These are phyloP conservation scores for Areca catechu DNA, from an alignment of 176 grass and related monocot genomes.

Conservation along the genomic window DNA sequence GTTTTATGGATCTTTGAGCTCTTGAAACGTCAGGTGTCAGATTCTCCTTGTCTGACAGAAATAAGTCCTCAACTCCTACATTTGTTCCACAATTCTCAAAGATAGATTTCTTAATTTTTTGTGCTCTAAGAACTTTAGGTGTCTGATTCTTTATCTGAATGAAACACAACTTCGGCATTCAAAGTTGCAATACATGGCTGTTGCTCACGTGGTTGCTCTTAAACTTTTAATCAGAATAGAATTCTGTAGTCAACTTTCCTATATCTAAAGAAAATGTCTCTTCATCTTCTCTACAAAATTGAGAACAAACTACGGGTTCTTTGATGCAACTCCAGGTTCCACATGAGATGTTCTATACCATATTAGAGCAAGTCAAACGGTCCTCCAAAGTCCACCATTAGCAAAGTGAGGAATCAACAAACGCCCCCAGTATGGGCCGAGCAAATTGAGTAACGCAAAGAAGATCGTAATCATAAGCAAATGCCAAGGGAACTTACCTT, in stretches of 20 bases:
- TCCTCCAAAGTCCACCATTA: constrained; percentile 21
- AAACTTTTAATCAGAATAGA: constrained; percentile 5
- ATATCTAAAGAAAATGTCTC: constrained; percentile 38
- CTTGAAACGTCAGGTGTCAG: constrained; percentile 43
- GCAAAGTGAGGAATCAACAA: constrained; percentile 25
- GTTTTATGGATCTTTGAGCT: constrained; percentile 32
- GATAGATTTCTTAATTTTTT: neutral
- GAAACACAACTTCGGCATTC: neutral
- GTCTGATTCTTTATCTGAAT: constrained; percentile 1
- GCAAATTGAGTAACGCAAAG: constrained; percentile 14
- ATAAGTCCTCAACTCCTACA: constrained; percentile 13
- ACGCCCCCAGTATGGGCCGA: constrained; percentile 18
- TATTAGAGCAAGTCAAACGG: constrained; percentile 16
- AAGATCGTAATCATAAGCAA: constrained; percentile 11
- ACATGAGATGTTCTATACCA: constrained; percentile 4
- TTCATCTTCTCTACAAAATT: neutral
- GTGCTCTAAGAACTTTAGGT: neutral
- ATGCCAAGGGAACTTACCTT: constrained; percentile 15
- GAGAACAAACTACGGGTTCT: too few species aligned
- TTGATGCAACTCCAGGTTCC: too few species aligned
- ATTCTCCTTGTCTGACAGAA: constrained; percentile 85
- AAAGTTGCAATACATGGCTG: neutral
- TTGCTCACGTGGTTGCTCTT: neutral
- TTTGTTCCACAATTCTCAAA: constrained; percentile 20
- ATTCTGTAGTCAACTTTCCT: constrained; percentile 15